These are phyloP conservation scores for Huntiella abstrusa DNA, from an alignment of 2,329 filamentous ascomycete genomes.

Conservation along the genomic window DNA sequence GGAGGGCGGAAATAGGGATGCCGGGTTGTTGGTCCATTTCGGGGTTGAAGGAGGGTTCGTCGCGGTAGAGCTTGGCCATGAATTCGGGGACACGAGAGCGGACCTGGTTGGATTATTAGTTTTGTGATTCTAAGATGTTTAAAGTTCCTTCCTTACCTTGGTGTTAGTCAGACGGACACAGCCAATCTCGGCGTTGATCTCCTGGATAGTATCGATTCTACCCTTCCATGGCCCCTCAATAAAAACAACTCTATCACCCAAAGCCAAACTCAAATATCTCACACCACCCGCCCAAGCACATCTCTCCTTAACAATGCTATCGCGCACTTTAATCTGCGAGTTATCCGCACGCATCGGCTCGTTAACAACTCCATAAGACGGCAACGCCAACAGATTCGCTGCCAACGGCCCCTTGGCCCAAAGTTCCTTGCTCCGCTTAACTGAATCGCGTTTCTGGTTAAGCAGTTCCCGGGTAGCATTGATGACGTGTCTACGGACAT, in stretches of 20 bases:
- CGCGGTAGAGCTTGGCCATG: slow-evolving; percentile 15
- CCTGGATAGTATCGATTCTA: slow-evolving; percentile 55
- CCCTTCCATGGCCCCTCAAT: slow-evolving; percentile 62
- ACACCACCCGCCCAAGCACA: slow-evolving; percentile 36
- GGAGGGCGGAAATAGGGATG: slow-evolving; percentile 52
- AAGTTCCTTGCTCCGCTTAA: slow-evolving; percentile 36
- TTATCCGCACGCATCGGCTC: slow-evolving; percentile 13
- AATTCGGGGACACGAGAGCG: slow-evolving; percentile 10
- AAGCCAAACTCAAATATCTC: slow-evolving; percentile 40
- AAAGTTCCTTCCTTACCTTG: slow-evolving; percentile 31
- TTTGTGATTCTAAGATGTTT: slow-evolving; percentile 12
- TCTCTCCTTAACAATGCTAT: slow-evolving; percentile 23
- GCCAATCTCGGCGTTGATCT: slow-evolving; percentile 34
- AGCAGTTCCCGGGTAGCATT: slow-evolving; percentile 15
- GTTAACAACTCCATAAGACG: slow-evolving; percentile 36
- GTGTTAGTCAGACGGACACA: slow-evolving; percentile 42
- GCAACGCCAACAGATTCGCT: slow-evolving; percentile 53
- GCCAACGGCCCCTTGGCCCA: slow-evolving; percentile 63
- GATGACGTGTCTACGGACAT: slow-evolving; percentile 16
- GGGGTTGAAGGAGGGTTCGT: slow-evolving; percentile 20
- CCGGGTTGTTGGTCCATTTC: slow-evolving; percentile 29
- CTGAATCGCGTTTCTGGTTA: slow-evolving; percentile 14
- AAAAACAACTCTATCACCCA: slow-evolving; percentile 66
- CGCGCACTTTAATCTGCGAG: slow-evolving; percentile 16
- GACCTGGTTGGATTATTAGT: background rate